A percentile compares a stretch with the other conserved stretches of the same genome.
Conservation (phyloP, 2,329 filamentous ascomycete species). For the Aspergillus floridensis region DNA sequence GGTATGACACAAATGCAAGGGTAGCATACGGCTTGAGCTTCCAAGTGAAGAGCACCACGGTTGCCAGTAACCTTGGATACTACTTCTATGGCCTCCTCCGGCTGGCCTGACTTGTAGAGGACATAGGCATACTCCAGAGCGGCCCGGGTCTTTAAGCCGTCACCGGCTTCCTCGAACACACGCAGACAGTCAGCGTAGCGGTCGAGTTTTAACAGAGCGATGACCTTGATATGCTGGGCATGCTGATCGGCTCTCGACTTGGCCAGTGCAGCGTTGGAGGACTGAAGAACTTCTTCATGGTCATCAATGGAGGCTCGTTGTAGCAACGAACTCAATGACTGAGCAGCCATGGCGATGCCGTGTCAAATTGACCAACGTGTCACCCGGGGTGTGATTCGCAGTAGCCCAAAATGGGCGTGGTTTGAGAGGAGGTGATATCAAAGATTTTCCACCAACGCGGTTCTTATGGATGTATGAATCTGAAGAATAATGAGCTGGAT, state of each 20-base stretch:
- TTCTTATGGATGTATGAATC: background rate
- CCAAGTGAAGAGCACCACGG: constrained; percentile 58
- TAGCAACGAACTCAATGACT: constrained; percentile 55
- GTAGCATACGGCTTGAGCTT: constrained; percentile 57
- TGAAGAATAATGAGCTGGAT: background rate
- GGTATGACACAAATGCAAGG: background rate
- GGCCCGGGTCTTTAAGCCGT: constrained; percentile 54
- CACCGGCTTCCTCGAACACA: constrained; percentile 54
- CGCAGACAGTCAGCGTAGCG: constrained; percentile 61
- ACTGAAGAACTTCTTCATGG: constrained; percentile 60
- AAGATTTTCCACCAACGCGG: background rate
- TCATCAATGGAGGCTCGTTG: constrained; percentile 59
- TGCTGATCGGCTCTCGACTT: constrained; percentile 56
- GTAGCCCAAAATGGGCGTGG: constrained; percentile 4
- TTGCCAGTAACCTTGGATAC: constrained; percentile 42
- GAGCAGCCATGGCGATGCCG: constrained; percentile 39
- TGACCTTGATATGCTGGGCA: constrained; percentile 58
- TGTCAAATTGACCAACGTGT: background rate
- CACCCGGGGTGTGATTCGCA: background rate
- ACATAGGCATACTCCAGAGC: constrained; percentile 62
- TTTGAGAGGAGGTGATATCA: background rate
- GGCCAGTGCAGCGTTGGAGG: constrained; percentile 57
- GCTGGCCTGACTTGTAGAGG: constrained; percentile 59
- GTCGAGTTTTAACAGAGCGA: constrained; percentile 62
- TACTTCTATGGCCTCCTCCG: constrained; percentile 54